Evolutionary conservation across 345 rosid species (phyloP).

Genomic region (Eucalyptus camaldulensis): DNA sequence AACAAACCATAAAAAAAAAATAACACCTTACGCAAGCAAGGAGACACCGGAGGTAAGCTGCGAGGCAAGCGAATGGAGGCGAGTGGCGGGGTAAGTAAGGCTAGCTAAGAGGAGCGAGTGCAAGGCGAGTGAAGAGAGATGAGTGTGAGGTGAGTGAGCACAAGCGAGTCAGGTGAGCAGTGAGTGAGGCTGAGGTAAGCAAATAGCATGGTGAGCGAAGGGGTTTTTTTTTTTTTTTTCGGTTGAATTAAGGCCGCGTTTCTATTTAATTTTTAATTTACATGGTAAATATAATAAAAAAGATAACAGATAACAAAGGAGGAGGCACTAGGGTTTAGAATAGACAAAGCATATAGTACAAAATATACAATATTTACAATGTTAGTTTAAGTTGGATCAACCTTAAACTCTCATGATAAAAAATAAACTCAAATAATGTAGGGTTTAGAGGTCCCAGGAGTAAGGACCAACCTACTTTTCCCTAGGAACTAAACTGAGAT

Average conservation of each 20-base stretch:
- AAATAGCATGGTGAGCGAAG: not conserved
- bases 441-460: fast-evolving
- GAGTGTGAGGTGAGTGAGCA: too few relatives aligned
- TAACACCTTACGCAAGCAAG: not conserved
- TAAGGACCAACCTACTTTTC: not conserved
- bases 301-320: not conserved
- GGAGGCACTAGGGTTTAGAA: not conserved
- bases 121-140: too few relatives aligned
- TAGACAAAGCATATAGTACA: too few relatives aligned
- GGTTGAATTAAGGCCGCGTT: not conserved
- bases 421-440: not conserved
- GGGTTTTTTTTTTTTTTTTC: too few relatives aligned
- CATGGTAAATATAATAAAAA: not conserved
- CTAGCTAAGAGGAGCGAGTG: too few relatives aligned
- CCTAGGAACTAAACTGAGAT: fast-evolving
- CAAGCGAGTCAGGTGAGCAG: fast-evolving
- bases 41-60: fast-evolving
- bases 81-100: not conserved
- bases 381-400: too few relatives aligned
- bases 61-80: too few relatives aligned
- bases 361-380: too few relatives aligned
- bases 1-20: not conserved
- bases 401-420: too few relatives aligned
- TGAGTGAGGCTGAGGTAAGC: not conserved
- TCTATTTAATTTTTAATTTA: not conserved